These are phyloP conservation scores for Herpomyces periplanetae DNA, from an alignment of 2,329 filamentous ascomycete genomes.

Conservation along the genomic window DNA sequence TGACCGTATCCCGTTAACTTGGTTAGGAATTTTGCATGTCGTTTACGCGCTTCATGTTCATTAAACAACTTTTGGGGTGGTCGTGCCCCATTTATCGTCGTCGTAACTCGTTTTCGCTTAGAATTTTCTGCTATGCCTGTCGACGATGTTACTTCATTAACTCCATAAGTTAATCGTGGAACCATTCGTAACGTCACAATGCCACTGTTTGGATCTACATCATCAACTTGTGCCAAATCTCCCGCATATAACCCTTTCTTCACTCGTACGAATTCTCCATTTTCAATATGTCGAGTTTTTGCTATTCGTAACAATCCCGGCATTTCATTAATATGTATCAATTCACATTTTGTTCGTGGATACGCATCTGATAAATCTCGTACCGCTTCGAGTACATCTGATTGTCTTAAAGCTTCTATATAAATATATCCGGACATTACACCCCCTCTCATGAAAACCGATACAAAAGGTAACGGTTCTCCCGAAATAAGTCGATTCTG, in stretches of 20 bases:
- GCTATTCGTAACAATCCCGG: constrained; percentile 66
- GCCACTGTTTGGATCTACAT: constrained; percentile 66
- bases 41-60: constrained; percentile 64
- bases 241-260: constrained; percentile 42
- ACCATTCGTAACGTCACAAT: constrained; percentile 59
- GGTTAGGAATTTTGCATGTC: constrained; percentile 22
- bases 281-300: constrained; percentile 47
- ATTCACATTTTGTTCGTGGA: constrained; percentile 40
- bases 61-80: constrained; percentile 73
- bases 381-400: constrained; percentile 42
- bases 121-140: constrained; percentile 20
- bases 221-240: constrained; percentile 63
- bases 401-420: constrained; percentile 54
- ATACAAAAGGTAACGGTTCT: constrained; percentile 44
- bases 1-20: constrained; percentile 13
- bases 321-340: constrained; percentile 89
- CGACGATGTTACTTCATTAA: constrained; percentile 23
- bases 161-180: constrained; percentile 59
- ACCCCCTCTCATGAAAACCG: constrained; percentile 57
- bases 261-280: constrained; percentile 68
- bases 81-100: constrained; percentile 20
- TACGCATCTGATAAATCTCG: constrained; percentile 67
- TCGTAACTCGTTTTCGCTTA: background rate
- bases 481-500: constrained; percentile 40
- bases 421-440: constrained; percentile 86